Evolutionary conservation across 208 protist species (phyloP).

Genomic region (Leishmania martiniquensis): DNA sequence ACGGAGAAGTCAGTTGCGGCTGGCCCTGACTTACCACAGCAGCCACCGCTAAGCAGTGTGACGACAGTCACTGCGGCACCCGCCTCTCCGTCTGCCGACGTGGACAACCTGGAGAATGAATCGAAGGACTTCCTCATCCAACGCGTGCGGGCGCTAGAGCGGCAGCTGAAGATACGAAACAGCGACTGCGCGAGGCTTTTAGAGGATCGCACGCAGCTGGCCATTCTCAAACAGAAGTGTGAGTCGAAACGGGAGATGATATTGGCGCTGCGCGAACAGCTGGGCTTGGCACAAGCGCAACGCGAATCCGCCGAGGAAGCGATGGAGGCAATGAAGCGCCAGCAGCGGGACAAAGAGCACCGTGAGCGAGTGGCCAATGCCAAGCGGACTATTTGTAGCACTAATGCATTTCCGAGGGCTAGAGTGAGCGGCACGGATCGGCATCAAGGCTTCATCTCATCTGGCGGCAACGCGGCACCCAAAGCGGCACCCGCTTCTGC

Average conservation of each 20-base stretch:
- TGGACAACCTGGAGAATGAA: conserved; percentile 33
- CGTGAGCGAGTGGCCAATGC: conserved; percentile 33
- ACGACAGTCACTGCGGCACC: conserved; percentile 5
- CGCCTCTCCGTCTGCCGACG: neutral
- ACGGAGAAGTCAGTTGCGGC: neutral
- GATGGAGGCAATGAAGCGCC: conserved; percentile 41
- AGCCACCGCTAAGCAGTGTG: neutral
- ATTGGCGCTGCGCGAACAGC: conserved; percentile 36
- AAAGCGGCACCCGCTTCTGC: neutral
- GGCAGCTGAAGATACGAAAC: conserved; percentile 67
- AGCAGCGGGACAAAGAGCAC: conserved; percentile 51
- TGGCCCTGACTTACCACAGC: neutral
- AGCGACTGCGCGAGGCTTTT: conserved; percentile 57
- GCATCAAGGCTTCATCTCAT: neutral
- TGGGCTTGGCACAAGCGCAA: conserved; percentile 41
- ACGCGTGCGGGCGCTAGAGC: conserved; percentile 56
- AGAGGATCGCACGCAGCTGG: conserved; percentile 45
- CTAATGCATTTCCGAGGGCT: neutral
- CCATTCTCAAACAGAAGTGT: conserved; percentile 49
- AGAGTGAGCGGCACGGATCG: neutral
- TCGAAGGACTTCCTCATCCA: conserved; percentile 62
- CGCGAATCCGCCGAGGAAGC: conserved; percentile 48
- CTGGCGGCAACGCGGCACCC: neutral
- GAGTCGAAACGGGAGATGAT: conserved; percentile 70
- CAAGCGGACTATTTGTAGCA: conserved; percentile 23